Percentiles rank a stretch among this genome's conserved stretches.
These are phyloP conservation scores for Parafenestella ontariensis DNA, from an alignment of 2,329 filamentous ascomycete genomes.

Conservation along the genomic window DNA sequence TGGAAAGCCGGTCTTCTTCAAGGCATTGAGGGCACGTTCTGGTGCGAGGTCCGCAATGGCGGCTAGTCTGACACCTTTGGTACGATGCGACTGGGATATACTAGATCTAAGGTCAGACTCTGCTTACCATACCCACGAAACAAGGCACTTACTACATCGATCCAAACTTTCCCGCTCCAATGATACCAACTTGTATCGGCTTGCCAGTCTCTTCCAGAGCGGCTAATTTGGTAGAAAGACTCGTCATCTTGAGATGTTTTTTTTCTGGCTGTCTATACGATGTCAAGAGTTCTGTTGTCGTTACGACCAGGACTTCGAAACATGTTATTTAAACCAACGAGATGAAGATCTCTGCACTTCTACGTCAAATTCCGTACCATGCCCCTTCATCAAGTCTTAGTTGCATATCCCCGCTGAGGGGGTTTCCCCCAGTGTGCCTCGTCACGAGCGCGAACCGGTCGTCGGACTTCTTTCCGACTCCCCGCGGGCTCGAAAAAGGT, in stretches of 20 bases:
- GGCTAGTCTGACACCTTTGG: conserved; percentile 52
- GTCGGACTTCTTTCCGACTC: conserved; percentile 11
- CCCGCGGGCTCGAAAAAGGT: neutral
- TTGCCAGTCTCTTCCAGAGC: conserved; percentile 17
- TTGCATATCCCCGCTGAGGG: conserved; percentile 14
- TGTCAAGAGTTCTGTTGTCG: no score
- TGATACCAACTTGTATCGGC: conserved; percentile 49
- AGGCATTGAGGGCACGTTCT: conserved; percentile 50
- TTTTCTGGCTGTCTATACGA: no score
- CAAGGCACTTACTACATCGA: conserved; percentile 51
- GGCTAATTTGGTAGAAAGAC: conserved; percentile 22
- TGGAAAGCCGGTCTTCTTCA: conserved; percentile 53
- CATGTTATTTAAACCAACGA: neutral
- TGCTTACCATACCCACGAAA: neutral
- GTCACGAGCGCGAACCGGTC: conserved; percentile 3
- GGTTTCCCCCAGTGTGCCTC: conserved; percentile 2
- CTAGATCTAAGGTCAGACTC: conserved; percentile 12
- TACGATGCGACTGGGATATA: conserved; percentile 55
- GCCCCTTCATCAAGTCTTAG: neutral
- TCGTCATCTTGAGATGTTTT: conserved; percentile 12
- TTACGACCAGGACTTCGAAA: neutral
- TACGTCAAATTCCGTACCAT: neutral
- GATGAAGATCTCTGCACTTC: neutral
- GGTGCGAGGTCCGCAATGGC: conserved; percentile 54
- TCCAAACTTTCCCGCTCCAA: conserved; percentile 57